Conservation (phyloP, 257 asterid genomes). For the Penstemon barbatus region DNA sequence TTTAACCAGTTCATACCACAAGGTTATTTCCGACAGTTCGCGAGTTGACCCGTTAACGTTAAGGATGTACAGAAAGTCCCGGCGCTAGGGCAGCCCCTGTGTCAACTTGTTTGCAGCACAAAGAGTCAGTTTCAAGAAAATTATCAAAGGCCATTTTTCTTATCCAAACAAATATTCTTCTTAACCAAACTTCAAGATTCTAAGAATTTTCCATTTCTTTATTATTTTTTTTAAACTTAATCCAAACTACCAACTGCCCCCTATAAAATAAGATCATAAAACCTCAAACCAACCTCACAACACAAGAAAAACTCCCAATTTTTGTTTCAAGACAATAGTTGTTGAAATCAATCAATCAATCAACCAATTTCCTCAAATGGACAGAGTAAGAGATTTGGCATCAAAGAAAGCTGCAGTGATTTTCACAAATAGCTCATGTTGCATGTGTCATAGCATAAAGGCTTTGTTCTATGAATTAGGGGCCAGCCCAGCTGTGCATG, state of each 20-base stretch:
- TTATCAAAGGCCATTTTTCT: slow-evolving; percentile 32
- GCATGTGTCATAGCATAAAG: slow-evolving; percentile 89
- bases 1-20: no score
- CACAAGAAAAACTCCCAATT: no score
- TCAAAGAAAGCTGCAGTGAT: slow-evolving; percentile 72
- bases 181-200: slow-evolving; percentile 32
- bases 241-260: slow-evolving; percentile 38
- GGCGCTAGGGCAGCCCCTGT: no score
- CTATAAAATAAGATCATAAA: slow-evolving; percentile 52
- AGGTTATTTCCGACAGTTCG: no score
- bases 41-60: no score
- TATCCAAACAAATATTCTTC: slow-evolving; percentile 40
- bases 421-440: slow-evolving; percentile 84
- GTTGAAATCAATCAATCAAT: no score
- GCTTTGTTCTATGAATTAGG: slow-evolving; percentile 72
- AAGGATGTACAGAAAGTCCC: no score
- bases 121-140: slow-evolving; percentile 43
- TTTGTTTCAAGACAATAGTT: no score
- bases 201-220: slow-evolving; percentile 23
- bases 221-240: neutral
- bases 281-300: slow-evolving; percentile 8
- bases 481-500: slow-evolving; percentile 77
- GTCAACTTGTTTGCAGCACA: slow-evolving; percentile 43
- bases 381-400: slow-evolving; percentile 60
- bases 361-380: slow-evolving; percentile 35